phyloP scores from a whole-genome alignment of 192 early-diverging fungal genomes.

The Backusella macrospora region DNA sequence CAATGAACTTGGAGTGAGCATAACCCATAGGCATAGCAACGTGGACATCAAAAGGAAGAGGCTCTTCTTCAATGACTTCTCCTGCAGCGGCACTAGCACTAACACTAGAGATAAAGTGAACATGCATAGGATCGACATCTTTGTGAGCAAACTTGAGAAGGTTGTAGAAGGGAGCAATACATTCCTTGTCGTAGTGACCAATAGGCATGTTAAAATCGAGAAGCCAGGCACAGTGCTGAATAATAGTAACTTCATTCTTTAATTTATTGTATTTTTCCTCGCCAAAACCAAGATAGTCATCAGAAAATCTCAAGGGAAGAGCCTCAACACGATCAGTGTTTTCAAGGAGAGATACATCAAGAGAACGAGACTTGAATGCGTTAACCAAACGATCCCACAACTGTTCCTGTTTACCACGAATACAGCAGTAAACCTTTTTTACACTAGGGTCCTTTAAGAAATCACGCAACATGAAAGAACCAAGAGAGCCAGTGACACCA shows the following conservation, averaged over 20 bases:
- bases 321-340: slow-evolving; percentile 6
- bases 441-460: slow-evolving; percentile 27
- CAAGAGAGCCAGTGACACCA: slow-evolving; percentile 41
- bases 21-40: slow-evolving; percentile 35
- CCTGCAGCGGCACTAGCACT: slow-evolving; percentile 21
- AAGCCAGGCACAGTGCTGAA: slow-evolving; percentile 40
- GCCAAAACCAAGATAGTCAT: slow-evolving; percentile 31
- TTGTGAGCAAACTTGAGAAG: slow-evolving; percentile 30
- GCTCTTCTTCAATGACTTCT: slow-evolving; percentile 15
- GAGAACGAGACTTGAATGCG: slow-evolving; percentile 27
- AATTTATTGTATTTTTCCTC: slow-evolving; percentile 29
- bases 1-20: slow-evolving; percentile 39
- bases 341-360: slow-evolving; percentile 28
- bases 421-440: slow-evolving; percentile 34
- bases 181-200: slow-evolving; percentile 29
- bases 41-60: slow-evolving; percentile 20
- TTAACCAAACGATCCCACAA: slow-evolving; percentile 21
- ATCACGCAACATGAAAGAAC: slow-evolving; percentile 29
- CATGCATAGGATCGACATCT: slow-evolving; percentile 18
- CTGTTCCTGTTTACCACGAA: slow-evolving; percentile 28
- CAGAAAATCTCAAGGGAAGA: slow-evolving; percentile 25
- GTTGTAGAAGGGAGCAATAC: slow-evolving; percentile 26
- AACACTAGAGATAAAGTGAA: slow-evolving; percentile 32
- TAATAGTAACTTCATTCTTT: slow-evolving; percentile 31
- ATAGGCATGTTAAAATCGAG: slow-evolving; percentile 41